phyloP scores from a whole-genome alignment of 2,329 filamentous ascomycete genomes.

The Apiospora saccharicola region DNA sequence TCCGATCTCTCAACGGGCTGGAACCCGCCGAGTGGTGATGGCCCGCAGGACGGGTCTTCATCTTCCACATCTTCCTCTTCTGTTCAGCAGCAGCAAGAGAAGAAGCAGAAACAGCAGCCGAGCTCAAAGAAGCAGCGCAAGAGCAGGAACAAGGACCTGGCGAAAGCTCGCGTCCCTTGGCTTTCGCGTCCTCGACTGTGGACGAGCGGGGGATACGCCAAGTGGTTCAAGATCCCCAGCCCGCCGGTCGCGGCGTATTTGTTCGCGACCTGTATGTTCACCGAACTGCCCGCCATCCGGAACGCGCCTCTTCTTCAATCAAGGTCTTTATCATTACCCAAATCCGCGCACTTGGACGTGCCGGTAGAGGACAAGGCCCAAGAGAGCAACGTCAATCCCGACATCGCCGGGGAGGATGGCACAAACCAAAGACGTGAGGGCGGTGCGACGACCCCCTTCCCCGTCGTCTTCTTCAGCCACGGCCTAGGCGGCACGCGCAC shows the following conservation, averaged over 20 bases:
- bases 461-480: conserved; percentile 10
- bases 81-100: background rate
- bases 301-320: background rate
- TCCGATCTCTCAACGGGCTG: background rate
- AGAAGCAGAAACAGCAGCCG: background rate
- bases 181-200: background rate
- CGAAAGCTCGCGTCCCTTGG: conserved; percentile 1
- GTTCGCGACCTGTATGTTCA: conserved; percentile 6
- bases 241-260: background rate
- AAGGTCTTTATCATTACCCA: background rate
- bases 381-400: background rate
- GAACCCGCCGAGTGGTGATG: background rate
- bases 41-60: background rate
- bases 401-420: background rate
- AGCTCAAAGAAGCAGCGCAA: background rate
- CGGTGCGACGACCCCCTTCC: background rate
- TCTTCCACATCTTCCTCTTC: background rate
- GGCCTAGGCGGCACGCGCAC: background rate
- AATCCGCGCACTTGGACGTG: too few relatives aligned
- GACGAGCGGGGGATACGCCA: conserved; percentile 3
- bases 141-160: background rate
- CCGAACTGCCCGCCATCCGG: background rate
- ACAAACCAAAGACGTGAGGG: too few relatives aligned
- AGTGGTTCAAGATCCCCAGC: conserved; percentile 14
- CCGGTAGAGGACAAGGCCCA: background rate